Evolutionary conservation across 352 stramenopile species (phyloP), one percentile per base, ranked within the genome.

Genomic region (Phytophthora ramorum): DNA sequence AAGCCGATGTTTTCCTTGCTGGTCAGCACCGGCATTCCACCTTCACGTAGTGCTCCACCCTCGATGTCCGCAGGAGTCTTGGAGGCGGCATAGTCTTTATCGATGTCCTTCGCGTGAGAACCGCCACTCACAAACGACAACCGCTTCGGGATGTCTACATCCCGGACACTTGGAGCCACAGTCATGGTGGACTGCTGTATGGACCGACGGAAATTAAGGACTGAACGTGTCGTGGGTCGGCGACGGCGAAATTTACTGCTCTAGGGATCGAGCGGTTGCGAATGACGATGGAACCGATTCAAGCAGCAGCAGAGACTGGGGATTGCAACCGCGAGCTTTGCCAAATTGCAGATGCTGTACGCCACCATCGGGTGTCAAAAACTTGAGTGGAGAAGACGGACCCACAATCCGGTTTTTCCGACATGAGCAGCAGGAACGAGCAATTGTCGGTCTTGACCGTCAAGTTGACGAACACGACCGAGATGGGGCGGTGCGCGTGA

Each of bases 81-180:
- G 26, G 65, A 49, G 4, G 10, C 58, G 9, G 64, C 24, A 46
- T 81, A 81, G 24, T 51, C 68, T 2, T 75, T 48, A 28, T 75
- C 66, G 5, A 58, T 35, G 19, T 76, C 63, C 34, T 69, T 67
- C 19, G 38, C 30, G 13, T 64, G 45, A 1, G 63, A 68, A 10
- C 50, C 41, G 13, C 50, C 58, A 47, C 71, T 78, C 19, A 83
- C 48, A 62, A 78, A 82, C 37, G 74, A 82, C 20, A 79, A 14
- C 2, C 71, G 62, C 28, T 66, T 61, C 4, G 48, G 50, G 7
- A 79, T 44, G 46, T 75, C 66, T 4, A 72, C 37, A 19, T 78
- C 66, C 28, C 54, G 12, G 10, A 66, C 50, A 26, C 53, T 51
- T n/a, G 55, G 44, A 17, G 55, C 53, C 9, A 44, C 60, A 19